Percentiles rank a stretch among this genome's conserved stretches.
Conservation (phyloP, 306 rosid genomes). For the cucumber (Cucumis sativus) region Cucumber_9930_V3 NC_026660.2:53001-53500, state of each 20-base stretch:
- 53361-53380: neutral
- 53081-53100: too few species aligned
- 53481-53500: conserved; percentile 79
- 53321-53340: neutral
- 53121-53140: too few species aligned
- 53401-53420: neutral
- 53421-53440: neutral
- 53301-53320: neutral
- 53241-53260: neutral
- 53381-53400: neutral
- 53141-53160: too few species aligned
- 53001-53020: too few species aligned
- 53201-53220: too few species aligned
- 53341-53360: neutral
- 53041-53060: too few species aligned
- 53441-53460: neutral
- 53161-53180: too few species aligned
- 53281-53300: neutral
- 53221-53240: too few species aligned
- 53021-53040: too few species aligned
- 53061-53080: too few species aligned
- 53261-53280: neutral
- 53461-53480: neutral
- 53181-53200: too few species aligned
- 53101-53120: too few species aligned